Evolutionary conservation across 257 asterid genomes (phyloP).

Genomic region (Leptodermis oblonga): DNA sequence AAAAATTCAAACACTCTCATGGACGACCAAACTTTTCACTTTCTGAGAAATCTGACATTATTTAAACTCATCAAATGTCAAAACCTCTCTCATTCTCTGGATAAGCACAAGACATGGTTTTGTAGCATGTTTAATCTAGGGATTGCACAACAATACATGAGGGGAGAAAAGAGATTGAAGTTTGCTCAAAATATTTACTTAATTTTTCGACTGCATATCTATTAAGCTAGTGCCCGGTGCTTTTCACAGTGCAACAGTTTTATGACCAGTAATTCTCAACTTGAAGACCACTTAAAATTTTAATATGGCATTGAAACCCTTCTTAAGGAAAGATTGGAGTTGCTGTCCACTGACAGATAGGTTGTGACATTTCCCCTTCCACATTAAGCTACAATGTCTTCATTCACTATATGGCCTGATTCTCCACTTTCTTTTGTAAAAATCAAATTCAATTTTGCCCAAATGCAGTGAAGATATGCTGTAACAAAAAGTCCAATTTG

Average conservation of each 20-base stretch:
- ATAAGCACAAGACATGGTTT: neutral
- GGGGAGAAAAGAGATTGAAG: neutral
- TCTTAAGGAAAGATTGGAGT: neutral
- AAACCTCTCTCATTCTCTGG: constrained; percentile 2
- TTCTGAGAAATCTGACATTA: neutral
- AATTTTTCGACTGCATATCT: too few relatives aligned
- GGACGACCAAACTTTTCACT: neutral
- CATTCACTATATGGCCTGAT: neutral
- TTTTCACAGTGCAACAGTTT: too few relatives aligned
- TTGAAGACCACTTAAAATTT: neutral
- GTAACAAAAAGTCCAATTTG: neutral
- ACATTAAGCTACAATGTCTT: neutral
- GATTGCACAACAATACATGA: too few relatives aligned
- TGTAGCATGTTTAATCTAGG: neutral
- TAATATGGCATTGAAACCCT: neutral
- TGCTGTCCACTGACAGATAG: neutral
- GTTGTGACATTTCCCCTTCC: neutral
- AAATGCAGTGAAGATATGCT: neutral
- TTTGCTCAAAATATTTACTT: neutral
- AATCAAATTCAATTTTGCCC: neutral
- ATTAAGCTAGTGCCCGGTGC: too few relatives aligned
- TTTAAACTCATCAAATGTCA: neutral
- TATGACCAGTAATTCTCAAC: neutral
- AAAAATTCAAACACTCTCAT: neutral
- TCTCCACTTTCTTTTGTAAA: neutral